A percentile compares a stretch with the other conserved stretches of the same genome.
These are phyloP conservation scores for Gaertneriomyces semiglobifer DNA, from an alignment of 192 early-diverging fungal species.

Conservation along the genomic window DNA sequence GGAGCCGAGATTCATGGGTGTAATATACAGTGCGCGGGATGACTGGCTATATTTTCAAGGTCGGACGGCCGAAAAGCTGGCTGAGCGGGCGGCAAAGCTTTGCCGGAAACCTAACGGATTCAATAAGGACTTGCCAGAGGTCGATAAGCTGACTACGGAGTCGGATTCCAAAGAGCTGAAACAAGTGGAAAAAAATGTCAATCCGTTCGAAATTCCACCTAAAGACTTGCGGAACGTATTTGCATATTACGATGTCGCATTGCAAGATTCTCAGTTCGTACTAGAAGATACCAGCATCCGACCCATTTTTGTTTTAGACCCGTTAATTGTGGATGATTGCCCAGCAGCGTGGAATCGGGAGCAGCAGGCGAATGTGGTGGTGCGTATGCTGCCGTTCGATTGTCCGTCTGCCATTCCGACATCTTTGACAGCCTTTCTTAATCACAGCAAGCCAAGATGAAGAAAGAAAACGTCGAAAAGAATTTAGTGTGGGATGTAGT, in stretches of 20 bases:
- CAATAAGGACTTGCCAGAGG: too few relatives aligned
- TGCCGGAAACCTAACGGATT: background rate
- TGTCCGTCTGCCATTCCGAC: too few relatives aligned
- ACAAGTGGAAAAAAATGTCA: too few relatives aligned
- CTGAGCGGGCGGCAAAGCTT: slow-evolving; percentile 6
- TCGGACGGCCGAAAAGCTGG: slow-evolving; percentile 33
- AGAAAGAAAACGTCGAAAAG: too few relatives aligned
- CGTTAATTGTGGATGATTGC: slow-evolving; percentile 71
- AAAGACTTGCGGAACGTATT: slow-evolving; percentile 70
- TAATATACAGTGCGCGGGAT: slow-evolving; percentile 62
- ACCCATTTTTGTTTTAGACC: slow-evolving; percentile 34
- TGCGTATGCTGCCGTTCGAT: slow-evolving; percentile 16
- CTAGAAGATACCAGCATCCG: background rate
- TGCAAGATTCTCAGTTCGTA: background rate
- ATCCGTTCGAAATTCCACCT: slow-evolving; percentile 39
- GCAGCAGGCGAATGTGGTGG: slow-evolving; percentile 75
- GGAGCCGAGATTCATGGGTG: slow-evolving; percentile 53
- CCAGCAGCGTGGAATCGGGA: slow-evolving; percentile 67
- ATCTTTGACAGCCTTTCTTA: too few relatives aligned
- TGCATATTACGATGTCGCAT: slow-evolving; percentile 39
- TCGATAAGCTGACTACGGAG: too few relatives aligned
- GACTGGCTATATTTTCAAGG: slow-evolving; percentile 62
- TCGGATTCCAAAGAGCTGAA: too few relatives aligned
- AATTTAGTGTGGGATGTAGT: too few relatives aligned
- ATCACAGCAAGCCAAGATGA: too few relatives aligned